Evolutionary conservation across 2,329 filamentous ascomycete genomes (phyloP), one percentile per base, ranked within the genome.

Genomic region (Hirsutella minnesotensis): DNA sequence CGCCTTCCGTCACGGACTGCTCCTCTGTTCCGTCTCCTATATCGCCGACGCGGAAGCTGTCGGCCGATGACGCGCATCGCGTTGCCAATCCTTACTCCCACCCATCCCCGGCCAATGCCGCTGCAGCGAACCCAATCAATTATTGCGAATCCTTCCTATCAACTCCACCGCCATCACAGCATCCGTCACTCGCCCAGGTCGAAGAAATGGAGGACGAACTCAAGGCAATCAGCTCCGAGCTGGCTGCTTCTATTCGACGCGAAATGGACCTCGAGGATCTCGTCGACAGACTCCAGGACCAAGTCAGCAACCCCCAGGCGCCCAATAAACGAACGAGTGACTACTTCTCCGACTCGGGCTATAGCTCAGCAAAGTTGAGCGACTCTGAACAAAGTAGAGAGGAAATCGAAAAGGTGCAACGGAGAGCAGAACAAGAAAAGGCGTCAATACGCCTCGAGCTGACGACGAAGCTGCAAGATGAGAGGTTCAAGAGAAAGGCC

Each of bases 241-340:
- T 98, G 60, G 92, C 92, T 29, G 77, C 81, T 51, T 96, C 92
- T 22, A 96, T 98, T 56, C 80, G 86, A 54, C 79, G 92, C 47
- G 92, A 98, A 67, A 90, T 98, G 77, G 92, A 98, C 53, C 66
- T 98, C 27, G 92, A 98, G 62, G 92, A 98, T 61, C 72, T 96
- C 38, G 81, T 96, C 1, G 92, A 98, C 51, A 75, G 84, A 45
- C 67, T 94, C 52, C 89, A 95, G 59, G 68, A 79, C n/a, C 88
- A 95, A 56, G 72, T 73, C 49, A 73, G 70, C 61, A 72, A 79
- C 62, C 56, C 72, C 55, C 64, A 70, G 61, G 57, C 68, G 51
- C 54, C 73, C 22, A 80, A 76, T 49, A 83, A 84, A 59, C 77
- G 90, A 47, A 94, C 86, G 9, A 96, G 92, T 64, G 92, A 98